These are phyloP conservation scores for Fusarium sarcochroum DNA, from an alignment of 2,329 filamentous ascomycete genomes.

Conservation along the genomic window DNA sequence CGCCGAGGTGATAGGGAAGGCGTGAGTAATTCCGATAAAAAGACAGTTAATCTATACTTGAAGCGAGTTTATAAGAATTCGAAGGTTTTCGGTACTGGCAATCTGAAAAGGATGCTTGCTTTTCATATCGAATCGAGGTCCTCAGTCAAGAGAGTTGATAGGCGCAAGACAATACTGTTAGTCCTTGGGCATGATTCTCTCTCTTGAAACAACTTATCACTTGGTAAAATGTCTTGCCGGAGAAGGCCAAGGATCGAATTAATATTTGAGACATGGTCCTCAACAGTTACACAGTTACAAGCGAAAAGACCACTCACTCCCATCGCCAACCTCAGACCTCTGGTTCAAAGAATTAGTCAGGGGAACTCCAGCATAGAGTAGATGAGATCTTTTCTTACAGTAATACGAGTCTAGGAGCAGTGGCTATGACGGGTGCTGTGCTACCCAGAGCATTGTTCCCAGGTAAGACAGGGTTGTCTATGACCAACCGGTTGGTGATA, in stretches of 20 bases:
- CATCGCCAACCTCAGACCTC: conserved; percentile 40
- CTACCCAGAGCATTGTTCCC: conserved; percentile 39
- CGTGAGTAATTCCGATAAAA: not conserved
- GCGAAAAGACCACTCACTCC: conserved; percentile 38
- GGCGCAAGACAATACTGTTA: conserved; percentile 11
- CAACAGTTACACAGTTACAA: conserved; percentile 45
- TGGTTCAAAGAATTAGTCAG: conserved; percentile 21
- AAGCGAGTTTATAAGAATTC: not conserved
- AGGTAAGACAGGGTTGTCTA: conserved; percentile 38
- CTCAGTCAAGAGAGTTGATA: conserved; percentile 5
- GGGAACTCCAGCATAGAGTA: not conserved
- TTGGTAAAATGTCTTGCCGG: conserved; percentile 32
- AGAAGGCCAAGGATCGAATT: conserved; percentile 46
- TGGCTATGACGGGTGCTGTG: conserved; percentile 57
- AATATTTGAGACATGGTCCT: conserved; percentile 52
- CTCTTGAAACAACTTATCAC: conserved; percentile 47
- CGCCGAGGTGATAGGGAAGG: not conserved
- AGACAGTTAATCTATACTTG: not conserved
- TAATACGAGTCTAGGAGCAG: conserved; percentile 50
- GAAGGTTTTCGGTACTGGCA: not conserved
- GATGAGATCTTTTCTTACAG: conserved; percentile 53
- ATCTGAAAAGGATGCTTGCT: conserved; percentile 17
- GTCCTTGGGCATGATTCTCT: conserved; percentile 38
- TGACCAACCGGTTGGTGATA: conserved; percentile 33
- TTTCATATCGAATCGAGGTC: conserved; percentile 40